Percentiles rank a stretch among this genome's conserved stretches.
Conservation (phyloP, 108 stramenopile genomes). For the Cylindrotheca fusiformis region DNA sequence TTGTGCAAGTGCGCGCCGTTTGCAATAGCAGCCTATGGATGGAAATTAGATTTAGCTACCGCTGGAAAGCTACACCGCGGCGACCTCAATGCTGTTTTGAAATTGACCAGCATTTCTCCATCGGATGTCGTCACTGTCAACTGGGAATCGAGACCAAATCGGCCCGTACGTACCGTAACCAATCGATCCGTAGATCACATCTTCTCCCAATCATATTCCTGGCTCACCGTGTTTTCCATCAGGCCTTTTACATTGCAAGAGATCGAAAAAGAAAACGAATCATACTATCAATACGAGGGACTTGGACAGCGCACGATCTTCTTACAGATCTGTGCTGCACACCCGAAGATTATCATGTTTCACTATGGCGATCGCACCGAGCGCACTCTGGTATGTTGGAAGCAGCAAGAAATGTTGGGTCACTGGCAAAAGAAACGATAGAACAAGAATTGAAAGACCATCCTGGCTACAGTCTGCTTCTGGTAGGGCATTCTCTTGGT, state of each 20-base stretch:
- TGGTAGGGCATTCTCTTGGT: slow-evolving; percentile 73
- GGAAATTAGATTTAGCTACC: slow-evolving; percentile 57
- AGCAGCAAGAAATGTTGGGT: slow-evolving; percentile 44
- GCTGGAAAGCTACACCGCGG: slow-evolving; percentile 53
- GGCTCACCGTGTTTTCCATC: neutral
- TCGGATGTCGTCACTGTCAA: slow-evolving; percentile 44
- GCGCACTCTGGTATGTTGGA: slow-evolving; percentile 79
- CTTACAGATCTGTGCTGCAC: slow-evolving; percentile 69
- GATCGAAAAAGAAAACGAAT: slow-evolving; percentile 42
- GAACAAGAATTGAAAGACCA: slow-evolving; percentile 37
- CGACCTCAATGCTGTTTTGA: slow-evolving; percentile 39
- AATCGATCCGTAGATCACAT: no score
- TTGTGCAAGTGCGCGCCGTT: slow-evolving; percentile 56
- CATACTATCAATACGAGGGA: slow-evolving; percentile 65
- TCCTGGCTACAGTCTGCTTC: slow-evolving; percentile 49
- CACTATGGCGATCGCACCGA: slow-evolving; percentile 4
- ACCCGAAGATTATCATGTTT: slow-evolving; percentile 34
- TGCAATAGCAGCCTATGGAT: slow-evolving; percentile 72
- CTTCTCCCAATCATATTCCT: neutral
- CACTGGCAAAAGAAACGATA: slow-evolving; percentile 43
- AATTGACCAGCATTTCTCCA: slow-evolving; percentile 43
- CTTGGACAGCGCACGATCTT: slow-evolving; percentile 60
- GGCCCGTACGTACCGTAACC: slow-evolving; percentile 45
- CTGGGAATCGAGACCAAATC: slow-evolving; percentile 53
- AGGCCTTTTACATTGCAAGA: slow-evolving; percentile 56